Evolutionary conservation across 768 basidiomycete species (phyloP).

Genomic region (Boletus pseudopeckii): DNA sequence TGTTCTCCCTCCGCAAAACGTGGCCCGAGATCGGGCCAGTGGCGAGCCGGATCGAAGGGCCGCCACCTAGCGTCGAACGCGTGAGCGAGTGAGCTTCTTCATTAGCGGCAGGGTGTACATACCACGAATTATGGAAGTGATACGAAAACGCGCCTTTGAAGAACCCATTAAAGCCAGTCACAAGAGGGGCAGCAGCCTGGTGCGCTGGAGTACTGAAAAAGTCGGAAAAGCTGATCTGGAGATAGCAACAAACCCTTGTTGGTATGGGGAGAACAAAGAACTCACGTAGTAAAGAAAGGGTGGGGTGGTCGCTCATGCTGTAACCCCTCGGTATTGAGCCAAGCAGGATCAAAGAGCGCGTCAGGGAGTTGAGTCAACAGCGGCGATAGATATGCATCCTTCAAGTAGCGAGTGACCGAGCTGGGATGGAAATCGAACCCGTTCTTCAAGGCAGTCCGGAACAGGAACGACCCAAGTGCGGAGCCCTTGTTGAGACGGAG

Average conservation of each 20-base stretch:
- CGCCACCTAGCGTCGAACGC: conserved; percentile 67
- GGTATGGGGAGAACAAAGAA: neutral
- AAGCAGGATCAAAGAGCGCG: conserved; percentile 90
- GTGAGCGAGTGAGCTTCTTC: neutral
- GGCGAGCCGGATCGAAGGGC: conserved; percentile 82
- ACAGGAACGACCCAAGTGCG: conserved; percentile 84
- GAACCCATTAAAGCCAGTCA: conserved; percentile 86
- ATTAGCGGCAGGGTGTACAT: conserved; percentile 8
- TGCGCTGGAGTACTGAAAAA: conserved; percentile 75
- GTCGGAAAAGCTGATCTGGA: conserved; percentile 60
- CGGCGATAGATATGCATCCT: conserved; percentile 75
- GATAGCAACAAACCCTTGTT: neutral
- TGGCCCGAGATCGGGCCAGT: conserved; percentile 86
- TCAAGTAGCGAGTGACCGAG: conserved; percentile 82
- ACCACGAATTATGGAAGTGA: conserved; percentile 95
- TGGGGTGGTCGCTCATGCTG: conserved; percentile 90
- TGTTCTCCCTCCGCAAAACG: conserved; percentile 76
- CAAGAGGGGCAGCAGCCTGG: conserved; percentile 74
- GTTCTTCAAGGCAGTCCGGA: conserved; percentile 89
- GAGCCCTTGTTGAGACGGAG: conserved; percentile 85
- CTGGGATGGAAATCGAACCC: conserved; percentile 94
- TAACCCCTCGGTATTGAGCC: conserved; percentile 88
- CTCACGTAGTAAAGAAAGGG: conserved; percentile 84
- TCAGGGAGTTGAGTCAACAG: conserved; percentile 81
- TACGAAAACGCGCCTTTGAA: conserved; percentile 92